phyloP scores from a whole-genome alignment of 768 basidiomycete genomes.

The Lactarius akahatsu region DNA sequence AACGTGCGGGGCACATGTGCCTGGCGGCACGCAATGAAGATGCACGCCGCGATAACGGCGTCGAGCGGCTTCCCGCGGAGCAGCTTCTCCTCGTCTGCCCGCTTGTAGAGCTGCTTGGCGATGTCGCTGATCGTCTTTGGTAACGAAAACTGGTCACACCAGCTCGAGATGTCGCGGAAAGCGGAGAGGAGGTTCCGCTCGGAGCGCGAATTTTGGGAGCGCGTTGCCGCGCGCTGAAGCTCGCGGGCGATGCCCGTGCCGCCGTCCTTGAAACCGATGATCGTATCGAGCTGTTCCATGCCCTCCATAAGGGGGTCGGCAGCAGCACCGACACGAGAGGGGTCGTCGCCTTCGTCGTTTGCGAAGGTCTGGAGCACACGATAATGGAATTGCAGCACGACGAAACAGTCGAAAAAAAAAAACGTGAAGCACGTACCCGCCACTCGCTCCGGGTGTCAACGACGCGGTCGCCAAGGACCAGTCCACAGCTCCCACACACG shows the following conservation, averaged over 20 bases:
- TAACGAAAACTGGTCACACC: slow-evolving; percentile 95
- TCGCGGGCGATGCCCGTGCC: slow-evolving; percentile 90
- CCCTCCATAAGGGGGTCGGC: slow-evolving; percentile 92
- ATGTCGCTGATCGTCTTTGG: slow-evolving; percentile 94
- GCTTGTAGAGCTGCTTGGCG: slow-evolving; percentile 96
- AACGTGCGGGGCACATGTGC: slow-evolving; percentile 96
- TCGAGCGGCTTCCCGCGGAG: slow-evolving; percentile 88
- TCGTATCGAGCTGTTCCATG: slow-evolving; percentile 90
- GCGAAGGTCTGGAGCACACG: slow-evolving; percentile 82
- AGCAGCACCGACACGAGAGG: slow-evolving; percentile 98
- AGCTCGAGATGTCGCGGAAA: slow-evolving; percentile 87
- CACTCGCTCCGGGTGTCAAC: slow-evolving; percentile 99
- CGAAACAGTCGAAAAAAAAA: slow-evolving; percentile 19
- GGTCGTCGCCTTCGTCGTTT: slow-evolving; percentile 98
- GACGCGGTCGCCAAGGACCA: slow-evolving; percentile 93
- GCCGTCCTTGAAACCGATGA: slow-evolving; percentile 94
- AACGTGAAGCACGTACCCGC: slow-evolving; percentile 59
- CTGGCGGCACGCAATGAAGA: slow-evolving; percentile 95
- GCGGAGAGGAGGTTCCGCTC: slow-evolving; percentile 86
- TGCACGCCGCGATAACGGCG: slow-evolving; percentile 95
- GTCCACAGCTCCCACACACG: slow-evolving; percentile 89
- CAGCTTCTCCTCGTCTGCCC: slow-evolving; percentile 93
- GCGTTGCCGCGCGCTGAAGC: slow-evolving; percentile 88
- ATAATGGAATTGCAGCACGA: slow-evolving; percentile 28
- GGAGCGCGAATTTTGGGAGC: slow-evolving; percentile 72